phyloP scores from a whole-genome alignment of 495 filamentous ascomycete species.

The Copromyces sp. region DNA sequence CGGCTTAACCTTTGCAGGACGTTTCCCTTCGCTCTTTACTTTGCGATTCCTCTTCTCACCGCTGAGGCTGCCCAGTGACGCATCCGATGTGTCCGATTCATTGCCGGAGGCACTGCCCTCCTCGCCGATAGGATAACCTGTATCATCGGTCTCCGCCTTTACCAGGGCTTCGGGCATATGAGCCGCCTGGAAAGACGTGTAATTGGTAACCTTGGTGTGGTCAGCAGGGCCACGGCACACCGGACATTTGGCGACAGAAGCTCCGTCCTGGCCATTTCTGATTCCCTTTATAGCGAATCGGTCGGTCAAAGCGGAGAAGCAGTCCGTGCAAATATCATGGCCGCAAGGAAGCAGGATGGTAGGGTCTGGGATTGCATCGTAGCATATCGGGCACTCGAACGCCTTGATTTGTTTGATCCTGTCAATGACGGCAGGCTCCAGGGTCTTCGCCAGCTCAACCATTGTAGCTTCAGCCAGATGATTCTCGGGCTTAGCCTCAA shows the following conservation, averaged over 20 bases:
- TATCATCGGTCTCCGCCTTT: constrained; percentile 17
- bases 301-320: constrained; percentile 64
- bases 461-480: constrained; percentile 44
- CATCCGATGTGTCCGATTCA: neutral
- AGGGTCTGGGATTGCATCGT: constrained; percentile 65
- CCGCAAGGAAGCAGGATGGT: constrained; percentile 79
- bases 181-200: constrained; percentile 62
- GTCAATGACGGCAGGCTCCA: constrained; percentile 50
- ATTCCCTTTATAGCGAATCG: constrained; percentile 38
- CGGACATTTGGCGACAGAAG: constrained; percentile 54
- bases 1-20: constrained; percentile 15
- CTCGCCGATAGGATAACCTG: constrained; percentile 28
- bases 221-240: constrained; percentile 59
- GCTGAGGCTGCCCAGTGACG: constrained; percentile 36
- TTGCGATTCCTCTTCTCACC: constrained; percentile 17
- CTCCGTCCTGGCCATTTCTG: constrained; percentile 47
- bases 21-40: constrained; percentile 13
- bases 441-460: constrained; percentile 52
- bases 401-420: constrained; percentile 53
- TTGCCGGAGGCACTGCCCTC: constrained; percentile 29
- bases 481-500: constrained; percentile 43
- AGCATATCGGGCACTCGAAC: constrained; percentile 70
- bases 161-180: constrained; percentile 46
- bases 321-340: constrained; percentile 70
- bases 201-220: constrained; percentile 60